phyloP scores from a whole-genome alignment of 805 yeast genomes.

The Sporopachydermia lactativora region DNA sequence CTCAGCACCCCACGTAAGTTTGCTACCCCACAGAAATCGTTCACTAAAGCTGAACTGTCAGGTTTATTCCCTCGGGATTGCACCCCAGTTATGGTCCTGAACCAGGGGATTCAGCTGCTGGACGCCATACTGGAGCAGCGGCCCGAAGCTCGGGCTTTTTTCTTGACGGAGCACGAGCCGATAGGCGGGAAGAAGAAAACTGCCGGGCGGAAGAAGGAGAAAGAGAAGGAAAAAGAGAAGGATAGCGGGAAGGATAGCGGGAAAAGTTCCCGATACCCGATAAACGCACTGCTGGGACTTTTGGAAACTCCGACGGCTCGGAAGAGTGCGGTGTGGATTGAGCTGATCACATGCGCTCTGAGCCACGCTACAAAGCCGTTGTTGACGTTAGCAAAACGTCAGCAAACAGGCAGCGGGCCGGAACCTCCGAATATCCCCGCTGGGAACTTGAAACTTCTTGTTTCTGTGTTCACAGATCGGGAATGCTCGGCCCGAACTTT shows the following conservation, averaged over 20 bases:
- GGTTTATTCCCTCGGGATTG: constrained; percentile 39
- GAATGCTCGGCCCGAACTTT: constrained; percentile 80
- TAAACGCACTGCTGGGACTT: constrained; percentile 50
- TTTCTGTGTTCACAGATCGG: constrained; percentile 57
- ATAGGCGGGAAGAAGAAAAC: constrained; percentile 23
- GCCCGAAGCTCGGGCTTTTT: constrained; percentile 53
- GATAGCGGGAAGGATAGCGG: constrained; percentile 16
- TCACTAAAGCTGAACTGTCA: constrained; percentile 4
- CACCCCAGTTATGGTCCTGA: constrained; percentile 58
- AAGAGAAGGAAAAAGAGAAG: constrained; percentile 21
- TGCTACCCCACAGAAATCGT: constrained; percentile 5
- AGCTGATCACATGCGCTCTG: constrained; percentile 23
- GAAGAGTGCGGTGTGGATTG: constrained; percentile 66
- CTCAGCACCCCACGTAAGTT: not conserved
- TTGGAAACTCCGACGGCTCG: constrained; percentile 50
- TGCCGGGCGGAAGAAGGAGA: constrained; percentile 19
- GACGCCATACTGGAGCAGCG: constrained; percentile 57
- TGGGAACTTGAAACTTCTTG: constrained; percentile 43
- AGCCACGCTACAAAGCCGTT: not conserved
- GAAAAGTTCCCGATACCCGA: constrained; percentile 47
- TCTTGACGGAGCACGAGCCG: constrained; percentile 64
- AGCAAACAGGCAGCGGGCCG: constrained; percentile 9
- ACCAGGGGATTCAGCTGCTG: constrained; percentile 63
- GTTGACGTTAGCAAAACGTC: constrained; percentile 18
- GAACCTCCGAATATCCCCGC: constrained; percentile 53